Conservation (phyloP, 768 basidiomycete species). For the Podaxis carcinomalis region DNA sequence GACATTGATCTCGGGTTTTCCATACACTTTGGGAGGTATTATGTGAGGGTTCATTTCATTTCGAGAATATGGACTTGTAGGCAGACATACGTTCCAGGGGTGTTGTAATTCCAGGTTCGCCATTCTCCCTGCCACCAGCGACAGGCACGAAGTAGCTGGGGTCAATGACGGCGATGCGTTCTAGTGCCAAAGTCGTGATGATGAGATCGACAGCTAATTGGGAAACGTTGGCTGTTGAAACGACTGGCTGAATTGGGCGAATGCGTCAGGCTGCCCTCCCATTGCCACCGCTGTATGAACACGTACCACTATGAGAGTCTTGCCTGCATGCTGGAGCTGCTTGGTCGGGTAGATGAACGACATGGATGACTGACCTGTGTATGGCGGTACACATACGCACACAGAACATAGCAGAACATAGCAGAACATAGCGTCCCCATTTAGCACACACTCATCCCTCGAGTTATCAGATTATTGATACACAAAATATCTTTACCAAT, state of each 20-base stretch:
- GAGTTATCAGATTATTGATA: background rate
- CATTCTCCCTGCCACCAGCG: constrained; percentile 68
- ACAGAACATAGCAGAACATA: background rate
- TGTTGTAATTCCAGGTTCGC: constrained; percentile 57
- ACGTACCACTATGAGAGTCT: constrained; percentile 41
- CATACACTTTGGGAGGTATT: constrained; percentile 51
- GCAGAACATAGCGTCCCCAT: constrained; percentile 1
- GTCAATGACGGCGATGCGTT: constrained; percentile 60
- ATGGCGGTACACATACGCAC: background rate
- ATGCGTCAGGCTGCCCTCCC: constrained; percentile 9
- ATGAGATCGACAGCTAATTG: constrained; percentile 76
- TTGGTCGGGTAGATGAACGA: constrained; percentile 30
- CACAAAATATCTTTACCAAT: background rate
- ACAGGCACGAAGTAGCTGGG: constrained; percentile 61
- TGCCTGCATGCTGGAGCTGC: constrained; percentile 27
- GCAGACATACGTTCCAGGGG: constrained; percentile 65
- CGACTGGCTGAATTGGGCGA: constrained; percentile 47
- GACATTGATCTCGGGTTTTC: constrained; percentile 42
- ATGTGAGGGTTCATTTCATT: constrained; percentile 6
- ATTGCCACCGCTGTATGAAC: background rate
- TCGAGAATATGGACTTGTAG: constrained; percentile 1
- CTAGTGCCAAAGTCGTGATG: constrained; percentile 59
- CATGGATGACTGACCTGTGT: constrained; percentile 16
- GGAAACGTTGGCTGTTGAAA: constrained; percentile 78
- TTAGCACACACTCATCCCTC: background rate